Percentiles rank a stretch among this genome's conserved stretches.
Evolutionary conservation across 192 early-diverging fungal species (phyloP).

Genomic region (Coemansia sp.): DNA sequence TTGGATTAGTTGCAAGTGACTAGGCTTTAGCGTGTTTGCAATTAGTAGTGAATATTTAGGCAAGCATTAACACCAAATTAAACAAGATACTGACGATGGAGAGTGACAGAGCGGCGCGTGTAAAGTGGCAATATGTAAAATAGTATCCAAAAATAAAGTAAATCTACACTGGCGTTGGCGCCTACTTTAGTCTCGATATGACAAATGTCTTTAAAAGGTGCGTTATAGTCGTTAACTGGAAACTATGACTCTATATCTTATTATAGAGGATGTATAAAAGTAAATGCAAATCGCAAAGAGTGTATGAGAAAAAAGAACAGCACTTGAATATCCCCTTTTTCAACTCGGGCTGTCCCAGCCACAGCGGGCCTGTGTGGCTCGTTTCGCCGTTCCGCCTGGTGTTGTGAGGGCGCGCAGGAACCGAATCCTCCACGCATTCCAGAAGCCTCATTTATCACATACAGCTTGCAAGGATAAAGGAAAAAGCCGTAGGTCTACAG

Average conservation of each 20-base stretch:
- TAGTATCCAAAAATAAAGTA: neutral
- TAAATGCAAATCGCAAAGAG: neutral
- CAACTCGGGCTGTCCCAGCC: neutral
- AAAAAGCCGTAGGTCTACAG: conserved; percentile 5
- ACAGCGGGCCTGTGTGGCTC: neutral
- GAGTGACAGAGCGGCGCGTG: neutral
- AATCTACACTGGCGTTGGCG: neutral
- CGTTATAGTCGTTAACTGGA: conserved; percentile 7
- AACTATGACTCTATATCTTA: neutral
- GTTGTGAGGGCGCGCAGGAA: conserved; percentile 5
- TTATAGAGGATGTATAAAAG: neutral
- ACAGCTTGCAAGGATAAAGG: neutral
- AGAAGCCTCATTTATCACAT: conserved; percentile 7
- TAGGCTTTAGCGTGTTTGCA: neutral
- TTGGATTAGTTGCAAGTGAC: neutral
- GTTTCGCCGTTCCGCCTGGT: neutral
- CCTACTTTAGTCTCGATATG: neutral
- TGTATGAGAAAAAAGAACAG: neutral
- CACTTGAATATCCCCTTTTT: neutral
- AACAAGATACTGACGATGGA: neutral
- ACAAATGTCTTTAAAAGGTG: neutral
- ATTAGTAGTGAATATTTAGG: neutral
- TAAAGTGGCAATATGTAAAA: neutral
- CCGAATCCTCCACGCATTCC: conserved; percentile 5
- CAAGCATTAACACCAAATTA: neutral